phyloP scores from a whole-genome alignment of 2,329 filamentous ascomycete species.

The Amauroascus niger region DNA sequence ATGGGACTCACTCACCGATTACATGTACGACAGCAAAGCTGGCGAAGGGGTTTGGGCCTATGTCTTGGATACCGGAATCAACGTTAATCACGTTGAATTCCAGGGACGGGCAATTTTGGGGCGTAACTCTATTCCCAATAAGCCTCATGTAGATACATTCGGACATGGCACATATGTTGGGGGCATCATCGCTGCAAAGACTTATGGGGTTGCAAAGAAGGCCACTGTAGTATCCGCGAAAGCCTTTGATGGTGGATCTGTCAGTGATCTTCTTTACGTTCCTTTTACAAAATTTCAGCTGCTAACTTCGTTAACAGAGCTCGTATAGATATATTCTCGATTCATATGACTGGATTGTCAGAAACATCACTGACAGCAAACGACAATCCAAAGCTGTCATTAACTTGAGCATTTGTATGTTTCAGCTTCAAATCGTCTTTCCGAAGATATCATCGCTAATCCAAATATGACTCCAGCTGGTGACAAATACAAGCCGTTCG shows the following conservation, averaged over 20 bases:
- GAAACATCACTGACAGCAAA: conserved; percentile 11
- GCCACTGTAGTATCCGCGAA: conserved; percentile 12
- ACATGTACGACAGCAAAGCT: conserved; percentile 11
- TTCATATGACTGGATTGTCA: conserved; percentile 14
- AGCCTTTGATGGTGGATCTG: conserved; percentile 11
- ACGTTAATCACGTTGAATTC: conserved; percentile 12
- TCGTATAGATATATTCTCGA: conserved; percentile 13
- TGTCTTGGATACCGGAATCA: conserved; percentile 13
- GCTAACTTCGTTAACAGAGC: conserved; percentile 3
- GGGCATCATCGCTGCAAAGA: conserved; percentile 11
- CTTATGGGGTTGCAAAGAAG: conserved; percentile 14
- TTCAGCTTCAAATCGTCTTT: neutral
- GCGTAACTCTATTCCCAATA: conserved; percentile 6
- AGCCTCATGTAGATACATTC: conserved; percentile 9
- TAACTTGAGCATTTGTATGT: conserved; percentile 14
- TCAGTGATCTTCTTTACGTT: neutral
- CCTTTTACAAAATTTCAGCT: neutral
- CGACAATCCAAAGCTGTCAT: conserved; percentile 11
- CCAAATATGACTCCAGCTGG: neutral
- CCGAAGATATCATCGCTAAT: neutral
- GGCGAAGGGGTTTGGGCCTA: conserved; percentile 13
- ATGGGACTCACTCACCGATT: conserved; percentile 1
- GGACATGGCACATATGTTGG: conserved; percentile 14
- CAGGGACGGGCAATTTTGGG: conserved; percentile 13
- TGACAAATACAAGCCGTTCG: conserved; percentile 10